Percentiles rank a stretch among this genome's conserved stretches.
phyloP scores from a whole-genome alignment of 148 eudicot genomes.

The Camellia granthamiana region DNA sequence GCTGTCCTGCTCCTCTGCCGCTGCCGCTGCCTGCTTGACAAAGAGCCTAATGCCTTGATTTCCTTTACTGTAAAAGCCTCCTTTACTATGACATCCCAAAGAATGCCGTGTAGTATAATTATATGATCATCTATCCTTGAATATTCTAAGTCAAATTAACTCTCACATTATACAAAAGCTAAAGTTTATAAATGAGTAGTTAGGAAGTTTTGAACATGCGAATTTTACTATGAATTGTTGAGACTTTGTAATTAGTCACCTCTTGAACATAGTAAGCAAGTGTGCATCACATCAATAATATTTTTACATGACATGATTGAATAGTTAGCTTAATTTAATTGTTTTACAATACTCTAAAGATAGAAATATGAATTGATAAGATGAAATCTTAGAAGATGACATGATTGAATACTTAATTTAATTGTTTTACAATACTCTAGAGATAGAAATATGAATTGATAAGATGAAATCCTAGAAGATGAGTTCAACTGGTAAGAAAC shows the following conservation, averaged over 20 bases:
- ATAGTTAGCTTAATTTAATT: neutral
- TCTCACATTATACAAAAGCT: neutral
- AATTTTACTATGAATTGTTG: neutral
- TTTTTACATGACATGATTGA: neutral
- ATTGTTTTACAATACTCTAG: no score
- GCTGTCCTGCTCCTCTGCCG: neutral
- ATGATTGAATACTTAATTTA: neutral
- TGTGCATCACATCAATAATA: neutral
- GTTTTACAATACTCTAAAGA: no score
- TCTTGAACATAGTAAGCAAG: no score
- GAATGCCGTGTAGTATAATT: neutral
- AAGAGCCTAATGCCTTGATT: neutral
- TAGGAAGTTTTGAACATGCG: no score
- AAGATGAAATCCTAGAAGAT: no score
- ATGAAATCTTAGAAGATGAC: no score
- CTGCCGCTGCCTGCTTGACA: neutral
- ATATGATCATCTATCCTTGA: neutral
- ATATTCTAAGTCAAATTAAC: no score
- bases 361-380: no score
- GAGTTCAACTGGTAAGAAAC: no score
- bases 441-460: no score
- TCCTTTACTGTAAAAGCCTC: neutral
- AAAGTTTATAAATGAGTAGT: neutral
- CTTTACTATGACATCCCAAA: no score
- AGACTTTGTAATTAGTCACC: neutral